Conservation (phyloP, 495 filamentous ascomycete species). For the Annulohypoxylon bovei region DNA sequence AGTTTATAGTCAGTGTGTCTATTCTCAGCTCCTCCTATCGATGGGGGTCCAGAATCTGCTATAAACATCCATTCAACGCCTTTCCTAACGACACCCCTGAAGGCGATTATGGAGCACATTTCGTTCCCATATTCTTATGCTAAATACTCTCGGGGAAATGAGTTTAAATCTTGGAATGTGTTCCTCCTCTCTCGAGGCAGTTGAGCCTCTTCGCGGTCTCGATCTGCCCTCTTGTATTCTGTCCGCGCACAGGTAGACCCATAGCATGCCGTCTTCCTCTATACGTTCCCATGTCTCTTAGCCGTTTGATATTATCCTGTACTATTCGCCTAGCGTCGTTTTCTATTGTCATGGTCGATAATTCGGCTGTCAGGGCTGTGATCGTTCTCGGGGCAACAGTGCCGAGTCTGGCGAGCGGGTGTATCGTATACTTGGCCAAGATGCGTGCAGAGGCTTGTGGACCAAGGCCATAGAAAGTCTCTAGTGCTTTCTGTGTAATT, state of each 20-base stretch:
- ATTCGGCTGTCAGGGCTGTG: constrained; percentile 79
- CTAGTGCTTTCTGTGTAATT: constrained; percentile 74
- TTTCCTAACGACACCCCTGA: not conserved
- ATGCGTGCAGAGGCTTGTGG: constrained; percentile 73
- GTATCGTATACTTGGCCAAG: constrained; percentile 87
- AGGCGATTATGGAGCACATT: not conserved
- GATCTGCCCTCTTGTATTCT: constrained; percentile 86
- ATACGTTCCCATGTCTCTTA: constrained; percentile 93
- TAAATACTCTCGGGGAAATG: not conserved
- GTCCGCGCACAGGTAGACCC: constrained; percentile 85
- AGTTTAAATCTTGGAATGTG: constrained; percentile 45
- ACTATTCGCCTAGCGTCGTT: constrained; percentile 82
- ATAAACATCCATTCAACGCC: constrained; percentile 12
- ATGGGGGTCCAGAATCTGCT: not conserved
- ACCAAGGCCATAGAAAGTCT: constrained; percentile 91
- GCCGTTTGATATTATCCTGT: constrained; percentile 81
- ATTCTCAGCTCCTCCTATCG: not conserved
- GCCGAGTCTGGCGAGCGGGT: constrained; percentile 79
- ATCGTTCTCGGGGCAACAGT: constrained; percentile 75
- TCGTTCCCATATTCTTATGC: not conserved
- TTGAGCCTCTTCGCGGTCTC: constrained; percentile 82
- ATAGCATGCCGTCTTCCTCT: constrained; percentile 91
- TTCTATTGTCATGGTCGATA: constrained; percentile 93
- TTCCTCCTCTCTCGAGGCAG: constrained; percentile 71
- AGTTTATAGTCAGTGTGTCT: constrained; percentile 4